phyloP scores from a whole-genome alignment of 768 basidiomycete genomes.

The Boletus eberwhitei region DNA sequence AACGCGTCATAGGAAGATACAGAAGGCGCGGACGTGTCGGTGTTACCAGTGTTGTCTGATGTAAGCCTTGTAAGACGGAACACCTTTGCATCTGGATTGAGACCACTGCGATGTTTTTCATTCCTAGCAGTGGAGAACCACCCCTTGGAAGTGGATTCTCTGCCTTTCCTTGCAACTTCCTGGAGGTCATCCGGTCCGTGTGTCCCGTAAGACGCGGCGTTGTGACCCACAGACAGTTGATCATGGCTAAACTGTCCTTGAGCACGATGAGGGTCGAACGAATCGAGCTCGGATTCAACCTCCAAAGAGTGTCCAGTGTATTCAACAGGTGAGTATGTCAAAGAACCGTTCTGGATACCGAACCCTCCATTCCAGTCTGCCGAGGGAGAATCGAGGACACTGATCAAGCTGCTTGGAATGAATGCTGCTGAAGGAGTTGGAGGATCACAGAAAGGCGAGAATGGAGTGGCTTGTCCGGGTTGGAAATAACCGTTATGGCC shows the following conservation, averaged over 20 bases:
- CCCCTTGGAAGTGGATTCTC: conserved; percentile 37
- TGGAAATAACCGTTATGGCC: conserved; percentile 14
- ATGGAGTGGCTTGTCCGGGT: conserved; percentile 29
- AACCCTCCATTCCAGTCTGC: conserved; percentile 46
- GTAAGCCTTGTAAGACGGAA: conserved; percentile 52
- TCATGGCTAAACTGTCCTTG: conserved; percentile 15
- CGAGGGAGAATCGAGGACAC: conserved; percentile 48
- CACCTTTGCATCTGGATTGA: conserved; percentile 85
- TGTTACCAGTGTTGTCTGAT: conserved; percentile 9
- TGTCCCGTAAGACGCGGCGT: conserved; percentile 36
- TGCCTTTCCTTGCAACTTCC: conserved; percentile 6
- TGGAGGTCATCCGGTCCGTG: conserved; percentile 15
- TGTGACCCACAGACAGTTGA: conserved; percentile 23
- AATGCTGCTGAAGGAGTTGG: conserved; percentile 42
- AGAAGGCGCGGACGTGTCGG: conserved; percentile 11
- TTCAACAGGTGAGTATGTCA: conserved; percentile 43
- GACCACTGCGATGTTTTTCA: conserved; percentile 57
- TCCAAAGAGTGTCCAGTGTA: conserved; percentile 30
- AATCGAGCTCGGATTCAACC: conserved; percentile 39
- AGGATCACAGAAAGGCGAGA: conserved; percentile 54
- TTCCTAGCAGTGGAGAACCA: conserved; percentile 46
- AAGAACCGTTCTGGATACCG: conserved; percentile 14
- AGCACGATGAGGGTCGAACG: conserved; percentile 42
- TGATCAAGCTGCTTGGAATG: conserved; percentile 53
- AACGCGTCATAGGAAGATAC: conserved; percentile 47